Base-by-base conservation (phyloP, 768 basidiomycete genomes). In the Suillus subalutaceus region DNA sequence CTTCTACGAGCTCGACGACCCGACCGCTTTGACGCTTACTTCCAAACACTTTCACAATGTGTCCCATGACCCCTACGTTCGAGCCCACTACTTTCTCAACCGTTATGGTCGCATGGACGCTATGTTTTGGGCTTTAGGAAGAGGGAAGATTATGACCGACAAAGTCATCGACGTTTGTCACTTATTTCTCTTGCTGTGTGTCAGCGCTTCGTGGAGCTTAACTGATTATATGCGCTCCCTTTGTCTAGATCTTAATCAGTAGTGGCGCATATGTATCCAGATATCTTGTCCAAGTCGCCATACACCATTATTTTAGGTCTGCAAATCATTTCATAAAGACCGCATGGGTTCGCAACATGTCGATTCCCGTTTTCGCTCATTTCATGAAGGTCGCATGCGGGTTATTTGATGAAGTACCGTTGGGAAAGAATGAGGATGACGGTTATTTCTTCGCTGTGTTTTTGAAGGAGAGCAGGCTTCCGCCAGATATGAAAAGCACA, bases 251-350 rank as follows among this genome's bases (percentile, higher is more conserved):
- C 72, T 84, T 93, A 63, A 79, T 92, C 65, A 81, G 85, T 61
- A 91, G 90, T 70, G 91, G 91, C 63, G 91, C 90, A 63, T 90
- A 91, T 72, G 75, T 93, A 67, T 93, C 91, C 68, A 86, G 92
- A 58, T 93, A 93, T 78, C 83, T 93, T 57, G 83, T 89, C 56
- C 92, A 93, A 76, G 83, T 90, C 62, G 89, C 91, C 43, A 86
- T 90, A 63, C 91, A 92, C 67, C 92, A 93, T 73, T 92, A 88
- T 74, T 93, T 91, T 74, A 85, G 88, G 67, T 86, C 89, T 3
- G 85, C 86, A 66, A 79, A 86, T 37, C 89, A 90, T 67, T 93
- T 92, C 69, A 85, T 92, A 77, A 92, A 92, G 78, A 85, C 88
- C 1, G 79, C 79, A 30, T 93, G 91, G 91, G 90, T 89, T 69